Base-by-base conservation (phyloP, 139 green algal species). In the Picochlorum costavermella region DNA sequence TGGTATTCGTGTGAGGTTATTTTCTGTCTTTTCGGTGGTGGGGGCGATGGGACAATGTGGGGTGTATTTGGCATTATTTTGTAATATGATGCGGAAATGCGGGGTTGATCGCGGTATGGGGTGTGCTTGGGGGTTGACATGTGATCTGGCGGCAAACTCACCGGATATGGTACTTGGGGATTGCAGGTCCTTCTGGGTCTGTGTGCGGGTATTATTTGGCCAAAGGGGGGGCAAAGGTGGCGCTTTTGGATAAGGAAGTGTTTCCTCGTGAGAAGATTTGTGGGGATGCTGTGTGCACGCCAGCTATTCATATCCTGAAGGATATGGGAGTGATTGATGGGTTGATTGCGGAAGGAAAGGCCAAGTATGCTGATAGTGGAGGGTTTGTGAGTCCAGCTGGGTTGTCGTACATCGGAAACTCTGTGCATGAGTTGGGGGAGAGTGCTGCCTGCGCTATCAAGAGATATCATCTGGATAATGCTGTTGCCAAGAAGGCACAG, bases 191-290 rank as follows among this genome's bases (percentile, higher is more conserved):
- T 25, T 87, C 82, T 12, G 89, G 89, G 33, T 79, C 74, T 14
- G 84, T 85, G 2, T 83, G 74, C 50, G 86, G 66, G 5, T 90
- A 83, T 55, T 96, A 83, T 63, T 45, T 90, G 65, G 79, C 82
- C 9, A 80, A 84, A 36, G 77, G 45, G 2, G 88, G 88, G 10
- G 80, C 73, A n/a, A 88, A 84, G 63, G 88, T 95, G 3, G 86
- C 86, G 0, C 64, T 95, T 23, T 72, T 93, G 26, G 89, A 95
- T 55, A 95, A 96, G 78, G 86, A 90, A 53, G 80, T 66, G 0
- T 96, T 96, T 68, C 89, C 89, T 0, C 75, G 89, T 28, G 69
- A 81, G 67, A 75, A 80, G 63, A 65, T 76, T 58, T 74, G 72
- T 59, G 58, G 73, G 28, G 75, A 81, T 56, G 75, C 73, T 28